Percentiles rank a stretch among this genome's conserved stretches.
Evolutionary conservation across 345 rosid species (phyloP).

Genomic region (Eucalyptus regnans): DNA sequence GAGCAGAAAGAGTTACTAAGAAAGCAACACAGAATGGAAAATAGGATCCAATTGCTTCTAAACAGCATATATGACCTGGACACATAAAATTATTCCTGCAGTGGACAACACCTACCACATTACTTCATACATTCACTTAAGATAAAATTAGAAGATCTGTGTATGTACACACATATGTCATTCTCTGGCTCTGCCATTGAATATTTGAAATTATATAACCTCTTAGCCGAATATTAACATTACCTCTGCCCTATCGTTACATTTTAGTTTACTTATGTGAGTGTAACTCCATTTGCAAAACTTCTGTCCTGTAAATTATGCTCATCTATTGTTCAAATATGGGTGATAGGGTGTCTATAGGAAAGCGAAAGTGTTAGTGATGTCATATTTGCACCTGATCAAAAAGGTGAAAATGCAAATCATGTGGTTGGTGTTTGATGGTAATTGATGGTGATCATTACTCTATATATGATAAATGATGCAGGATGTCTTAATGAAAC

Average conservation of each 20-base stretch:
- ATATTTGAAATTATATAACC: not conserved
- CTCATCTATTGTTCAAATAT: not conserved
- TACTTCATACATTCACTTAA: not conserved
- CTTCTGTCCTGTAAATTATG: not conserved
- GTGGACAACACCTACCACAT: not conserved
- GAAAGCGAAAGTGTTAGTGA: not conserved
- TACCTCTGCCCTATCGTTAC: not conserved
- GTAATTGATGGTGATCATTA: not conserved
- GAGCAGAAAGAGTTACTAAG: not conserved
- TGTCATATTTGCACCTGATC: not conserved
- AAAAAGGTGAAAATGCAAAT: not conserved
- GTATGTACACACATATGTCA: not conserved
- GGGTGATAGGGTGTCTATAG: not conserved
- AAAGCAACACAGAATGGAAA: not conserved
- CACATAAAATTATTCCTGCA: not conserved
- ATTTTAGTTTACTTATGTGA: not conserved
- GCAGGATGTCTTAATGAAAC: not conserved
- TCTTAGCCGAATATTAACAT: not conserved
- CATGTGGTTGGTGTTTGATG: not conserved
- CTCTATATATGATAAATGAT: not conserved
- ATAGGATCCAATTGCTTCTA: not conserved
- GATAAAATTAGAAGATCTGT: not conserved
- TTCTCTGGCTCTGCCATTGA: not conserved
- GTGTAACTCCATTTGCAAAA: not conserved
- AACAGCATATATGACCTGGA: not conserved